Percentiles rank a stretch among this genome's conserved stretches.
Conservation (phyloP, 2,329 filamentous ascomycete species). For the Colletotrichum horii region DNA sequence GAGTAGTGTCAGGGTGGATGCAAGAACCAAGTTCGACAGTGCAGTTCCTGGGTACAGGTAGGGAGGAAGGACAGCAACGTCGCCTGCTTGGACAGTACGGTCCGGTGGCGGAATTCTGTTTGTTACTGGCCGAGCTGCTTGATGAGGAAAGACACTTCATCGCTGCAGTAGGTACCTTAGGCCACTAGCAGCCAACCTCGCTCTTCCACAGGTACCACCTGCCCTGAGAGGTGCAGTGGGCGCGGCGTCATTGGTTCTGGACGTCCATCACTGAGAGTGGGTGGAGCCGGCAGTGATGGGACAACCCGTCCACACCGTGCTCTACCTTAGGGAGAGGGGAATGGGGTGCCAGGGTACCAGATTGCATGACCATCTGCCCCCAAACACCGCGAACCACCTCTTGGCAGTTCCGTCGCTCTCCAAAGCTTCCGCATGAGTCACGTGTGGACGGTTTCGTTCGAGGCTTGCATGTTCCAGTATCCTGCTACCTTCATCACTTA, state of each 20-base stretch:
- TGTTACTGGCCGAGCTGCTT: background rate
- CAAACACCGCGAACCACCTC: background rate
- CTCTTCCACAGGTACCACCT: background rate
- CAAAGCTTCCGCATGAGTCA: background rate
- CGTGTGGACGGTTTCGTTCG: background rate
- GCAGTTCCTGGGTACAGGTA: background rate
- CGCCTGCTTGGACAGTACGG: background rate
- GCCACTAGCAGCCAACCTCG: background rate
- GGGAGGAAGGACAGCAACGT: background rate
- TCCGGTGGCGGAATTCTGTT: background rate
- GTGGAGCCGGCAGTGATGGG: background rate
- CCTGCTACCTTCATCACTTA: background rate
- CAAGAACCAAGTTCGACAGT: conserved; percentile 4
- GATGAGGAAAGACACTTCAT: background rate
- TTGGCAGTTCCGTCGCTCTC: background rate
- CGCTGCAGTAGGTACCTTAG: background rate
- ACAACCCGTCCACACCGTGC: background rate
- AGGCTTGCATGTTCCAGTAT: background rate
- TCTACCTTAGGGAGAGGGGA: background rate
- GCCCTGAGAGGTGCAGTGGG: background rate
- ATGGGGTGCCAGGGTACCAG: background rate
- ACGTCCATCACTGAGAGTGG: background rate
- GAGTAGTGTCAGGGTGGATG: background rate
- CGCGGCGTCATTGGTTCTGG: background rate
- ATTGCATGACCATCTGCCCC: background rate